Evolutionary conservation across 2,329 filamentous ascomycete genomes (phyloP).

Genomic region (Talaromyces marneffei): DNA sequence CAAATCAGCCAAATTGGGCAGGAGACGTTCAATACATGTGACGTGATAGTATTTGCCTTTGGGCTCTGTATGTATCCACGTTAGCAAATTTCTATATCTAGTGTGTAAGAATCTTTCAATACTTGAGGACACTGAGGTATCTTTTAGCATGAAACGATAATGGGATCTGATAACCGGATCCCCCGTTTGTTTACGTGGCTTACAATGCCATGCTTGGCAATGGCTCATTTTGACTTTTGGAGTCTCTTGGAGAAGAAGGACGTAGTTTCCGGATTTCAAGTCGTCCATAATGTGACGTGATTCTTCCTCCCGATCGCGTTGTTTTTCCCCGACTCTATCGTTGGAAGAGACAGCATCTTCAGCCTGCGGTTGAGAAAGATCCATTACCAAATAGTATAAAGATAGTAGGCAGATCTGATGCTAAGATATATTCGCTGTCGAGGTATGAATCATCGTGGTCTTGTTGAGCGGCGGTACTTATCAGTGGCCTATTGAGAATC

Average conservation of each 20-base stretch:
- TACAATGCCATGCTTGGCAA: neutral
- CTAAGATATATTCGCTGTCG: neutral
- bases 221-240: neutral
- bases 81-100: neutral
- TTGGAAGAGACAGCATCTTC: neutral
- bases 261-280: neutral
- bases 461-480: neutral
- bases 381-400: neutral
- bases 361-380: neutral
- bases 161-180: neutral
- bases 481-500: neutral
- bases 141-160: neutral
- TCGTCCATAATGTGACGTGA: neutral
- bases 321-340: neutral
- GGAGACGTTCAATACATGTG: neutral
- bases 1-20: neutral
- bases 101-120: neutral
- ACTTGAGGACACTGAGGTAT: neutral
- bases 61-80: neutral
- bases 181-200: neutral
- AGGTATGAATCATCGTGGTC: neutral
- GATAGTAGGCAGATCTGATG: neutral
- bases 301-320: neutral
- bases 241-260: slow-evolving; percentile 3
- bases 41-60: slow-evolving; percentile 1